Evolutionary conservation across 2,329 filamentous ascomycete genomes (phyloP).

Genomic region (Alternaria brassicae): DNA sequence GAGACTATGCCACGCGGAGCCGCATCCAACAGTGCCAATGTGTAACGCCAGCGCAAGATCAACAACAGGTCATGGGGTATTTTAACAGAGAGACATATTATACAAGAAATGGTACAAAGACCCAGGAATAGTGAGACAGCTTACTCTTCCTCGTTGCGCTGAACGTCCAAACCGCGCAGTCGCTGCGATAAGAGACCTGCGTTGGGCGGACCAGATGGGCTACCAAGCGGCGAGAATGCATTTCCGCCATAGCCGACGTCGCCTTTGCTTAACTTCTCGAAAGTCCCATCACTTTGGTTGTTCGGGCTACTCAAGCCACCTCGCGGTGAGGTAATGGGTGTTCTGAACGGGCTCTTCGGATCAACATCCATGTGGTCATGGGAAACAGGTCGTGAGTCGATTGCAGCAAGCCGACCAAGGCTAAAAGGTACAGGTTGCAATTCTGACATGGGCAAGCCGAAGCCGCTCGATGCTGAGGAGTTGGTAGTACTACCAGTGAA

Average conservation of each 20-base stretch:
- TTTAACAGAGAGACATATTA: background rate
- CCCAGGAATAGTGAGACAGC: background rate
- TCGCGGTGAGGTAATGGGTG: constrained; percentile 29
- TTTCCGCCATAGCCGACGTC: constrained; percentile 58
- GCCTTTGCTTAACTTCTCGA: constrained; percentile 73
- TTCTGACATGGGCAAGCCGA: constrained; percentile 36
- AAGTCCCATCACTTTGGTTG: constrained; percentile 47
- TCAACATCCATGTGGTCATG: constrained; percentile 46
- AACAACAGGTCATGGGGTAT: constrained; percentile 5
- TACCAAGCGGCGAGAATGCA: constrained; percentile 39
- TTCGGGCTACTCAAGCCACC: constrained; percentile 27
- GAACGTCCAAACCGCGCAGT: constrained; percentile 67
- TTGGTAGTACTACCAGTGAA: constrained; percentile 40
- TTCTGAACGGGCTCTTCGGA: constrained; percentile 31
- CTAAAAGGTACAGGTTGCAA: constrained; percentile 63
- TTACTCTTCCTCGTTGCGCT: constrained; percentile 33
- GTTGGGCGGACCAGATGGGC: constrained; percentile 64
- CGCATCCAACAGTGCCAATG: background rate
- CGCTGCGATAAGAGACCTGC: constrained; percentile 75
- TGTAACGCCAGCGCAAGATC: background rate
- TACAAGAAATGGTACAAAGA: background rate
- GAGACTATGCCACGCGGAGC: background rate
- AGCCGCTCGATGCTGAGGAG: constrained; percentile 31
- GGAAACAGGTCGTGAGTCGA: constrained; percentile 42
- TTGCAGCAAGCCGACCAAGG: constrained; percentile 43